phyloP scores from a whole-genome alignment of 148 eudicot species.

The Mesembryanthemum crystallinum region DNA sequence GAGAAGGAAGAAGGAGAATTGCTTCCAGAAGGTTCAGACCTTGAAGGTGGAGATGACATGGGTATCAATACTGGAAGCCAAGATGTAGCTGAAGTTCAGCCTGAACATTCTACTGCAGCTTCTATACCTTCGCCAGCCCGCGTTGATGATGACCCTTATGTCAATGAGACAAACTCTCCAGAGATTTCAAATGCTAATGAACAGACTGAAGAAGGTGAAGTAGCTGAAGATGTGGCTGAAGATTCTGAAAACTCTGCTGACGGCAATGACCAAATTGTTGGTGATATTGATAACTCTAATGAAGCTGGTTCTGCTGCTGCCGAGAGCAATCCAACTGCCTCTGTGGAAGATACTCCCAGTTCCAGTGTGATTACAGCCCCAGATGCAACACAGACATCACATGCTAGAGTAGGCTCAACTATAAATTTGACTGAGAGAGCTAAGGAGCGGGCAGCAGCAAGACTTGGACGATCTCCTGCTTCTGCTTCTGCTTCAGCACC shows the following conservation, averaged over 20 bases:
- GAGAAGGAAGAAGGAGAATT: constrained; percentile 86
- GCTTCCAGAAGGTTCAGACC: constrained; percentile 40
- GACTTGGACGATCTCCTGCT: constrained; percentile 43
- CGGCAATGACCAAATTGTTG: constrained; percentile 34
- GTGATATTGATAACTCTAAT: constrained; percentile 42
- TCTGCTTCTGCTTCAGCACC: constrained; percentile 29
- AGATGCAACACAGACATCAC: constrained; percentile 36
- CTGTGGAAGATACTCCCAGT: constrained; percentile 42
- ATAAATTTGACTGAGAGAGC: constrained; percentile 67
- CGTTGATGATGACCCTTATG: constrained; percentile 32
- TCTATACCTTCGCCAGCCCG: constrained; percentile 42
- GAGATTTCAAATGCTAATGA: constrained; percentile 41
- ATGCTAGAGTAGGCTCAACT: constrained; percentile 37
- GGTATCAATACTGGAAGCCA: constrained; percentile 32
- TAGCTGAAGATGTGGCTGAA: constrained; percentile 34
- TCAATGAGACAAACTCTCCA: constrained; percentile 41
- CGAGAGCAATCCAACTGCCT: constrained; percentile 27
- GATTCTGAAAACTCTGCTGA: constrained; percentile 37
- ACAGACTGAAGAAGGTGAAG: constrained; percentile 45
- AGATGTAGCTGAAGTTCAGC: constrained; percentile 38
- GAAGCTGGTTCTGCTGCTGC: constrained; percentile 28
- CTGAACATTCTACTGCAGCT: constrained; percentile 30
- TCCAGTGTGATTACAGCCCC: constrained; percentile 30
- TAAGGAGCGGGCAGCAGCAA: constrained; percentile 37
- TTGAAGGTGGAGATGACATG: constrained; percentile 46